Percentiles rank a stretch among this genome's conserved stretches.
Evolutionary conservation across 2,329 filamentous ascomycete genomes (phyloP).

Genomic region (Ciborinia camelliae): DNA sequence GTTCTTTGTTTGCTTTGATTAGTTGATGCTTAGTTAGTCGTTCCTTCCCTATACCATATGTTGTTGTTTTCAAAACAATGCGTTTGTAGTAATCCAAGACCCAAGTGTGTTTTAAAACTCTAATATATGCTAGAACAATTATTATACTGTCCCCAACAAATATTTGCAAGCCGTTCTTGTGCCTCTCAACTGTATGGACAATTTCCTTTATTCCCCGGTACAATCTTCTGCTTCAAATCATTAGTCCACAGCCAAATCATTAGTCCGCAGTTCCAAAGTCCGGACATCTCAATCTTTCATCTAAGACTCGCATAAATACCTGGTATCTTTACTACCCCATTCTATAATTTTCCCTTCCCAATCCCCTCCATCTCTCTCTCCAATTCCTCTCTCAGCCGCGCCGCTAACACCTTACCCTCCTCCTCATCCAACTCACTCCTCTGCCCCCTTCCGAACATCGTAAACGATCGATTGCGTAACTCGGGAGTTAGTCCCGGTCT

Average conservation of each 20-base stretch:
- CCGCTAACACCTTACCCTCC: constrained; percentile 61
- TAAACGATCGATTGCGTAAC: constrained; percentile 59
- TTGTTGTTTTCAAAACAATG: background rate
- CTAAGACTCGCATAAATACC: background rate
- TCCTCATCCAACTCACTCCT: constrained; percentile 74
- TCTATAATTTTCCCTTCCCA: constrained; percentile 28
- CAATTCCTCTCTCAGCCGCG: constrained; percentile 49
- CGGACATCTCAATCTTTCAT: background rate
- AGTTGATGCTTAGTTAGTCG: background rate
- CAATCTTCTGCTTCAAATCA: background rate
- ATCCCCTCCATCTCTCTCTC: constrained; percentile 44
- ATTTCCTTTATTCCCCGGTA: background rate
- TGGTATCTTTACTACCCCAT: background rate
- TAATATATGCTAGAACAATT: background rate
- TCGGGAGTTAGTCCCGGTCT: constrained; percentile 60
- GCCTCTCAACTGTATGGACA: background rate
- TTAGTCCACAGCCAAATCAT: too few relatives aligned
- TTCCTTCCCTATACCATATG: background rate
- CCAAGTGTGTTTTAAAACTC: background rate
- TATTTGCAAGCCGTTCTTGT: background rate
- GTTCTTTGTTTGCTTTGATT: background rate
- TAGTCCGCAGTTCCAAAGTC: background rate
- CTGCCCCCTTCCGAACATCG: constrained; percentile 75
- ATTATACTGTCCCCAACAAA: constrained; percentile 1
- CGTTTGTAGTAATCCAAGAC: background rate